phyloP scores from a whole-genome alignment of 371 early-diverging fungal genomes.

The Circinella umbellata region DNA sequence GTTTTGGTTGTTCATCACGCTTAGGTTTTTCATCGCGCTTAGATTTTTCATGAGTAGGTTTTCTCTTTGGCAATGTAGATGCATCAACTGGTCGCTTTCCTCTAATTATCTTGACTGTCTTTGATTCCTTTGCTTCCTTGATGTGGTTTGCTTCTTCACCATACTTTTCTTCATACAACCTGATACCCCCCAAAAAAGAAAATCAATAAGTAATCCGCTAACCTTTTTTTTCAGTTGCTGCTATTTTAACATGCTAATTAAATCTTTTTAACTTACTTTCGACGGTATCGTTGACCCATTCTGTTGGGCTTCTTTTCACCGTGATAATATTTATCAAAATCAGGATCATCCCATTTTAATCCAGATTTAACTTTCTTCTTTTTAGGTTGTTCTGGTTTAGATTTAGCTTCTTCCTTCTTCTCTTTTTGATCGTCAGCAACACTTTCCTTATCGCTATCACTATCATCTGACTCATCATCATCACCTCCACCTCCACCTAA shows the following conservation, averaged over 20 bases:
- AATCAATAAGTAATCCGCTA: background rate
- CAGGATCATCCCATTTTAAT: conserved; percentile 31
- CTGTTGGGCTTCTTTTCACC: conserved; percentile 46
- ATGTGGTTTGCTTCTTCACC: conserved; percentile 51
- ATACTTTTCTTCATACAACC: conserved; percentile 48
- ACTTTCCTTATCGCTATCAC: background rate
- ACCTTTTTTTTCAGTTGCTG: background rate
- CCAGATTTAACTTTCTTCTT: conserved; percentile 14
- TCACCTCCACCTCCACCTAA: conserved; percentile 25
- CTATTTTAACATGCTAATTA: too few relatives aligned
- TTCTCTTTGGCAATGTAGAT: background rate
- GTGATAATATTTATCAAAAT: conserved; percentile 48
- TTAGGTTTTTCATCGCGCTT: conserved; percentile 12
- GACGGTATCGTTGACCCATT: conserved; percentile 45
- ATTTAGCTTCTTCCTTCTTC: background rate
- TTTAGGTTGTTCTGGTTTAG: background rate
- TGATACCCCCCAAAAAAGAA: background rate
- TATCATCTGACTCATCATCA: conserved; percentile 19
- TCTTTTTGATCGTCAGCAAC: background rate
- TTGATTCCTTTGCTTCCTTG: conserved; percentile 27
- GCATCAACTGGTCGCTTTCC: background rate
- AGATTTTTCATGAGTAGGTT: conserved; percentile 9
- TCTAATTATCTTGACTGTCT: conserved; percentile 13
- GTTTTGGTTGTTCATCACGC: background rate
- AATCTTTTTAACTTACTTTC: conserved; percentile 35